These are phyloP conservation scores for Zymoseptoria tritici DNA, from an alignment of 2,329 filamentous ascomycete genomes.

Conservation along the genomic window DNA sequence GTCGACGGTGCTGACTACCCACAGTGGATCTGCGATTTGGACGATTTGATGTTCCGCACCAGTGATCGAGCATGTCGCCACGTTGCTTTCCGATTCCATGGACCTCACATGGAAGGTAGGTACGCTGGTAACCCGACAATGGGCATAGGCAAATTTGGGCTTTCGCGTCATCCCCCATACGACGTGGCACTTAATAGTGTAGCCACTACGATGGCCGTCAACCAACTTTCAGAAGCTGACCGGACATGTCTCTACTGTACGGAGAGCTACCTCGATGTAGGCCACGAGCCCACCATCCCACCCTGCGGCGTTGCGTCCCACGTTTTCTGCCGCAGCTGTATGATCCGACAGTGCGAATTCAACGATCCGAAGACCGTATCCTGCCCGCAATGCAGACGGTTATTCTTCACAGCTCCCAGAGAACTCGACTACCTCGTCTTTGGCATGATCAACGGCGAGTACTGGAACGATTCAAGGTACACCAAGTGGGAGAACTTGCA, in stretches of 20 bases:
- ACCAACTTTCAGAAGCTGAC: background rate
- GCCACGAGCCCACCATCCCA: background rate
- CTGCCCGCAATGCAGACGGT: background rate
- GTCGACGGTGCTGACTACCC: background rate
- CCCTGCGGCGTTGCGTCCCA: conserved; percentile 3
- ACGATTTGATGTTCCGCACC: conserved; percentile 8
- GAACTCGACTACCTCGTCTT: conserved; percentile 1
- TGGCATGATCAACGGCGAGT: conserved; percentile 1
- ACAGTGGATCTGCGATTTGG: conserved; percentile 8
- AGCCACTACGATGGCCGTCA: background rate
- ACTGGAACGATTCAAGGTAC: conserved; percentile 6
- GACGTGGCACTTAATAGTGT: background rate
- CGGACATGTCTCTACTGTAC: background rate
- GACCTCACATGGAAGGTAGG: background rate
- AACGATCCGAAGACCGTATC: background rate
- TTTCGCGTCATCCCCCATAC: conserved; percentile 1
- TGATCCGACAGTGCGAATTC: background rate
- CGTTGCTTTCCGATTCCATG: background rate
- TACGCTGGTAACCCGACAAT: background rate
- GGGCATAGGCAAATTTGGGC: background rate
- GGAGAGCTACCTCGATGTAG: background rate
- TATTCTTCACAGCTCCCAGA: conserved; percentile 3
- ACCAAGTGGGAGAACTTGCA: conserved; percentile 14
- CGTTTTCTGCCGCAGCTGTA: conserved; percentile 1
- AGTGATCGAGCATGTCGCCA: conserved; percentile 7